phyloP scores from a whole-genome alignment of 495 filamentous ascomycete genomes.

The Penicillium bialowiezense region DNA sequence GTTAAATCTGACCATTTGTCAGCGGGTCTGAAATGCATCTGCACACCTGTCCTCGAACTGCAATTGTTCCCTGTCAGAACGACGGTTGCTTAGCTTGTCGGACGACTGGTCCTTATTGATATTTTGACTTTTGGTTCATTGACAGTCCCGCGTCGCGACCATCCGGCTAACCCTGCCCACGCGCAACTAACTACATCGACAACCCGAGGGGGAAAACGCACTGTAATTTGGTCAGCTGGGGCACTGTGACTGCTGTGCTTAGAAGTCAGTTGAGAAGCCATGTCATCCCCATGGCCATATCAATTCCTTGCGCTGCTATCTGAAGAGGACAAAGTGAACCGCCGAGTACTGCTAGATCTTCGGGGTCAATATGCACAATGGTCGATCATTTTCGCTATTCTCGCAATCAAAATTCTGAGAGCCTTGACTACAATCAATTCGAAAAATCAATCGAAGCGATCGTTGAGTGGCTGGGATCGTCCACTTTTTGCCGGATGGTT shows the following conservation, averaged over 20 bases:
- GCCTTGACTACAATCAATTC: conserved; percentile 14
- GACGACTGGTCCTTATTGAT: background rate
- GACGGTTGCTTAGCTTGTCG: too few species aligned
- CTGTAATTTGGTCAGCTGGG: too few species aligned
- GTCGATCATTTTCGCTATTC: conserved; percentile 52
- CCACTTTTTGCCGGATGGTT: conserved; percentile 50
- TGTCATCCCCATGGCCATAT: conserved; percentile 55
- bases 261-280: too few species aligned
- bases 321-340: conserved; percentile 48
- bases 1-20: conserved; percentile 21
- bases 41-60: background rate
- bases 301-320: conserved; percentile 57
- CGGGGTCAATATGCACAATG: conserved; percentile 62
- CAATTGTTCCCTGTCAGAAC: background rate
- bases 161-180: background rate
- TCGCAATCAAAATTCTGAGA: conserved; percentile 29
- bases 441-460: conserved; percentile 18
- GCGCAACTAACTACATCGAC: background rate
- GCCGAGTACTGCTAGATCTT: conserved; percentile 56
- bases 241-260: too few species aligned
- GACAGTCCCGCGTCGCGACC: too few species aligned
- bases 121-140: background rate
- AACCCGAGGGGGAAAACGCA: too few species aligned
- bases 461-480: conserved; percentile 55
- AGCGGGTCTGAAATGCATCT: conserved; percentile 7